phyloP scores from a whole-genome alignment of 768 basidiomycete species.

The Suillus subalutaceus region DNA sequence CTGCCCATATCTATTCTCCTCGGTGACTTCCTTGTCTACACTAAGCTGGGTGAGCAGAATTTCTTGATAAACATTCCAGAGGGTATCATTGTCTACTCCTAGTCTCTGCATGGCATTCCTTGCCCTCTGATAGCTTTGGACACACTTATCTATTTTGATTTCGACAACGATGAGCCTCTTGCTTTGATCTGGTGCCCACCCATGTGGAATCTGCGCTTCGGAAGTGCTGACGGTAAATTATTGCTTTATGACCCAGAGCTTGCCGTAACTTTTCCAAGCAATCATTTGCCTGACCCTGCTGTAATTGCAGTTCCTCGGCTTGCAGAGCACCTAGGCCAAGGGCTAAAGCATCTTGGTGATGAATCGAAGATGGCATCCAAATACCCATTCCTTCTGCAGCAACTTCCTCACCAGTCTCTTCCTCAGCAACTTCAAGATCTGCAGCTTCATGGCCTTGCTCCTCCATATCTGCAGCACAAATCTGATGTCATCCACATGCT shows the following conservation, averaged over 20 bases:
- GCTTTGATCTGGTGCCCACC: conserved; percentile 9
- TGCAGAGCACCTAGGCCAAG: background rate
- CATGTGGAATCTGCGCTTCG: conserved; percentile 2
- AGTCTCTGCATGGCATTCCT: background rate
- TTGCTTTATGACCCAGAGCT: conserved; percentile 5
- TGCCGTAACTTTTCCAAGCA: conserved; percentile 3
- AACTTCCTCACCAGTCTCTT: background rate
- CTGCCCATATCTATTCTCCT: conserved; percentile 16
- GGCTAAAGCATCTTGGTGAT: background rate
- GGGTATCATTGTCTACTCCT: background rate
- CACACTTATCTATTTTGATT: conserved; percentile 5
- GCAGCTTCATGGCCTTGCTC: background rate
- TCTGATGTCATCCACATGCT: background rate
- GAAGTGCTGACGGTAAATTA: conserved; percentile 8
- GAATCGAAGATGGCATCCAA: conserved; percentile 11
- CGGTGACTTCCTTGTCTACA: conserved; percentile 12
- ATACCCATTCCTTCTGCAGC: conserved; percentile 7
- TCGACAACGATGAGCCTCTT: background rate
- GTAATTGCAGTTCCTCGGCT: background rate
- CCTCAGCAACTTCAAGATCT: background rate
- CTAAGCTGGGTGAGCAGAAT: background rate
- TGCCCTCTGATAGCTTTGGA: conserved; percentile 7
- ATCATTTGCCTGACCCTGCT: conserved; percentile 9
- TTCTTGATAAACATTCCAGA: background rate
- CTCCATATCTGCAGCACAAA: background rate